Percentiles rank a stretch among this genome's conserved stretches.
Evolutionary conservation across 1,139 yeast genomes (phyloP).

Genomic region (Yamadazyma atmosphaerica): DNA sequence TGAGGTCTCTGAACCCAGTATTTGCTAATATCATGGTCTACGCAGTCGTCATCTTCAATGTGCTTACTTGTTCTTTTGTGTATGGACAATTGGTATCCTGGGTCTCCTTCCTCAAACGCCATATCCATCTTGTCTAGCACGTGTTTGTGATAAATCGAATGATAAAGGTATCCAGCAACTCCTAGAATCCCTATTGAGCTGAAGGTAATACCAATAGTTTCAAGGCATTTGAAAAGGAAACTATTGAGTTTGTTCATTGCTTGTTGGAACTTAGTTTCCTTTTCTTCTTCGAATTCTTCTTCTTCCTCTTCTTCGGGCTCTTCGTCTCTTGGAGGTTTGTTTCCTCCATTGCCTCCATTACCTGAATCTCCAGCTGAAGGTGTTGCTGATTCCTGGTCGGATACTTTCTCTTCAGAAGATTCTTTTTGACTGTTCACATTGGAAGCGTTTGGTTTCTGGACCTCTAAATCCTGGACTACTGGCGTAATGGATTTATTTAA

Average conservation of each 20-base stretch:
- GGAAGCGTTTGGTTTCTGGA: conserved; percentile 4
- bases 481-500: conserved; percentile 13
- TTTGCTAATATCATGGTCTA: conserved; percentile 22
- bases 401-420: not conserved
- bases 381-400: not conserved
- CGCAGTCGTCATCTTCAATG: conserved; percentile 22
- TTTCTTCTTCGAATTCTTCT: conserved; percentile 15
- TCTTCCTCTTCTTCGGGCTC: conserved; percentile 15
- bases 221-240: conserved; percentile 51
- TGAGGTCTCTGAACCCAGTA: conserved; percentile 73
- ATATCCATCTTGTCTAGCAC: conserved; percentile 64
- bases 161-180: conserved; percentile 70
- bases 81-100: conserved; percentile 59
- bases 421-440: not conserved
- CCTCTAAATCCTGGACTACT: conserved; percentile 18
- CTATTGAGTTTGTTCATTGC: conserved; percentile 12
- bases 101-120: conserved; percentile 71
- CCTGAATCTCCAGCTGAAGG: conserved; percentile 11
- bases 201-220: conserved; percentile 73
- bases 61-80: conserved; percentile 43
- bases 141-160: conserved; percentile 57
- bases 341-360: conserved; percentile 8
- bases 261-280: conserved; percentile 14
- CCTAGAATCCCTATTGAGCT: conserved; percentile 74
- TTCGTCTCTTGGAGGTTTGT: conserved; percentile 7